Evolutionary conservation across 306 rosid genomes (phyloP), one percentile per base, ranked within the genome.

Genomic region (Lathyrus tuberosus): DNA sequence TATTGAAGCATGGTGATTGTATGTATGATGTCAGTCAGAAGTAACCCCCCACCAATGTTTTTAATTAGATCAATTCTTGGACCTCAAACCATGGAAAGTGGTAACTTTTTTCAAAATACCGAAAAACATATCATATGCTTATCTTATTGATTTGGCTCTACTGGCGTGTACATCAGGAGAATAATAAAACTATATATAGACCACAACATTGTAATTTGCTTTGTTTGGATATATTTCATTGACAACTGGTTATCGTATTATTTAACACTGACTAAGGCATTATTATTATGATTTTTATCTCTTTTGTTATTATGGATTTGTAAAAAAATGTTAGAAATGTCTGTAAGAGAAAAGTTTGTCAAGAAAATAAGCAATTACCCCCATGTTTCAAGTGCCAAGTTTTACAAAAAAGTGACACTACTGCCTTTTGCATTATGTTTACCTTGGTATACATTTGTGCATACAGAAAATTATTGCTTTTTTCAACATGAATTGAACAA

Each of bases 341-440:
- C 26, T 8, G 11, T 47, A 43, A 54, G 65, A 18, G 53, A 70
- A 16, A 37, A 5, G 24, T 22, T 38, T 20, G 4, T 37, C 5
- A 35, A 51, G 35, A 54, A 65, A 74, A 65, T 28, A 64, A 74
- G 59, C 58, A 53, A 64, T 42, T 65, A 15, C 4, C n/a, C n/a
- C 52, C 22, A 54, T 64, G 70, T 64, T 63, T 28, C n/a, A 74
- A 18, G 46, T 65, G 28, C 60, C 28, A 17, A 8, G 58, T 53
- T 74, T 65, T 54, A 69, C 67, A 31, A 65, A 43, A 67, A 42
- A 43, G 40, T 8, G 53, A 14, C 43, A 31, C 66, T 41, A 63
- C 58, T 53, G 5, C 14, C 57, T 46, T 60, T 75, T 75, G 63
- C 38, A 47, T 67, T 67, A 35, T 42, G 17, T 75, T 28, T 5